phyloP scores from a whole-genome alignment of 495 filamentous ascomycete species.

The Filosporella fistucella region DNA sequence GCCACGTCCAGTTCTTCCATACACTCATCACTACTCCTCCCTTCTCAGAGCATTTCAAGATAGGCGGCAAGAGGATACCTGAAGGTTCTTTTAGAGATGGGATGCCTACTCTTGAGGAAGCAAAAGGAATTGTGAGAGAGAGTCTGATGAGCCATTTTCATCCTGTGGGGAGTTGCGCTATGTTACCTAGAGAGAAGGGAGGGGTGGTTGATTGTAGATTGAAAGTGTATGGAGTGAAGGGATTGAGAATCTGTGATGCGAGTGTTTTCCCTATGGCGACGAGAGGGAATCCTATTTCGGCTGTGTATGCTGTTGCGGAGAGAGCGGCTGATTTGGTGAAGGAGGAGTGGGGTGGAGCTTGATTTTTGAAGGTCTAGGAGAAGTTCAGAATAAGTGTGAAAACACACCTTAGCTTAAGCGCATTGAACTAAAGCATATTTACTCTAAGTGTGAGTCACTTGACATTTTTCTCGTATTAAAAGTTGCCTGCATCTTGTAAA shows the following conservation, averaged over 20 bases:
- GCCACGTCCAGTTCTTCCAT: conserved; percentile 36
- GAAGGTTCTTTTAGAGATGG: neutral
- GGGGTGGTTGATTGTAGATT: neutral
- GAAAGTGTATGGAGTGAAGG: conserved; percentile 31
- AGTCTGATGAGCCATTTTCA: no score
- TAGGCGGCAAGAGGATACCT: neutral
- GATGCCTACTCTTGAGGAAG: neutral
- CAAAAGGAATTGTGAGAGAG: neutral
- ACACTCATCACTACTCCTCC: conserved; percentile 26
- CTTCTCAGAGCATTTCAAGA: conserved; percentile 9
- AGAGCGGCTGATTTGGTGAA: conserved; percentile 49
- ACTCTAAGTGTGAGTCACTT: no score
- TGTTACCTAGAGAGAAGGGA: neutral
- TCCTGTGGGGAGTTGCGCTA: neutral
- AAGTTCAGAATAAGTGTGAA: no score
- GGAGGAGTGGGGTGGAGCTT: conserved; percentile 19
- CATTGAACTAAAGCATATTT: no score
- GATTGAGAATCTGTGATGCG: neutral
- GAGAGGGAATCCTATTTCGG: conserved; percentile 17
- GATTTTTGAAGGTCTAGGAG: no score
- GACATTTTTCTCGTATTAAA: no score
- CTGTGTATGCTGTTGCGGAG: conserved; percentile 53
- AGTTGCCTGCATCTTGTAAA: no score
- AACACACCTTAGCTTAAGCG: no score
- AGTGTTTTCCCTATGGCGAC: neutral